Evolutionary conservation across 2,329 filamentous ascomycete species (phyloP).

Genomic region (Leptographium galeiforme): DNA sequence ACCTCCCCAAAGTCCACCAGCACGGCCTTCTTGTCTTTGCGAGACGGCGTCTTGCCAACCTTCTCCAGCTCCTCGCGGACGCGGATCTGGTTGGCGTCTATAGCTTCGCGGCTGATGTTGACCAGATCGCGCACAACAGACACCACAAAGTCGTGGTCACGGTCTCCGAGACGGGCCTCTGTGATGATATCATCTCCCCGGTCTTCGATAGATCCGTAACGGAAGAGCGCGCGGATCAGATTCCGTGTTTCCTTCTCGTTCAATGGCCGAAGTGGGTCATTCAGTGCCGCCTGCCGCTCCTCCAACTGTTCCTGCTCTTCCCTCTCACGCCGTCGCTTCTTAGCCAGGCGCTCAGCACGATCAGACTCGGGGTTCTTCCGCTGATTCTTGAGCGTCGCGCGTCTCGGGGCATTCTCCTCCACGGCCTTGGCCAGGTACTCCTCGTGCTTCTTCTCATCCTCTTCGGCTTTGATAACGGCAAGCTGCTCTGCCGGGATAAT

Average conservation of each 20-base stretch:
- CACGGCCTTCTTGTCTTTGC: slow-evolving; percentile 96
- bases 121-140: slow-evolving; percentile 65
- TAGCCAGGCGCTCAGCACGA: slow-evolving; percentile 48
- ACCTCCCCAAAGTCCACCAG: slow-evolving; percentile 88
- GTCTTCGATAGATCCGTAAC: slow-evolving; percentile 82
- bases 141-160: slow-evolving; percentile 69
- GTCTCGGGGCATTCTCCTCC: slow-evolving; percentile 75
- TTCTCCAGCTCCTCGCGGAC: slow-evolving; percentile 73
- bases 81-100: slow-evolving; percentile 54
- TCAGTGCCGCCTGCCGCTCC: slow-evolving; percentile 57
- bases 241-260: slow-evolving; percentile 89
- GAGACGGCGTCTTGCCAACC: slow-evolving; percentile 69
- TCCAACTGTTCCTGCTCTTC: slow-evolving; percentile 61
- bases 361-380: slow-evolving; percentile 39
- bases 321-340: slow-evolving; percentile 53
- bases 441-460: slow-evolving; percentile 72
- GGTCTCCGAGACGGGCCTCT: slow-evolving; percentile 71
- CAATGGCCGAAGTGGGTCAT: slow-evolving; percentile 79
- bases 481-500: slow-evolving; percentile 93
- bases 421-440: slow-evolving; percentile 70
- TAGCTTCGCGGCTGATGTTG: slow-evolving; percentile 38
- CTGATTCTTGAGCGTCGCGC: slow-evolving; percentile 47
- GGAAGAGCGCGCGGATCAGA: slow-evolving; percentile 78
- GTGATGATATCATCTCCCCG: slow-evolving; percentile 75
- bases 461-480: slow-evolving; percentile 76